Conservation (phyloP, 208 protist genomes). For the Lotmaria passim region DNA sequence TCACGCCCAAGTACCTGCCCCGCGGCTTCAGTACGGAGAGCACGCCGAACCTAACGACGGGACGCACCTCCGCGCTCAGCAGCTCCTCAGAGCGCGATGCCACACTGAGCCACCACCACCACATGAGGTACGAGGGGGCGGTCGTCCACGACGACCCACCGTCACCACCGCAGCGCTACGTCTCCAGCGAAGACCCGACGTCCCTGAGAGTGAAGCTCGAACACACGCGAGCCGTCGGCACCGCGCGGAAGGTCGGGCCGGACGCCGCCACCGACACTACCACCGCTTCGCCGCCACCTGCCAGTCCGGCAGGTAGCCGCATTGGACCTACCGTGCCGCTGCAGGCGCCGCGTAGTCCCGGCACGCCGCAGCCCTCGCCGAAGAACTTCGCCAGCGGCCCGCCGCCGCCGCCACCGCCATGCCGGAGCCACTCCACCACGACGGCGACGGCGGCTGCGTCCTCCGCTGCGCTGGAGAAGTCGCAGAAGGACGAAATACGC, state of each 20-base stretch:
- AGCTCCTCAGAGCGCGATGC: conserved; percentile 23
- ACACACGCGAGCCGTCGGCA: conserved; percentile 11
- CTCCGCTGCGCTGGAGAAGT: not conserved
- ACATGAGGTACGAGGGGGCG: not conserved
- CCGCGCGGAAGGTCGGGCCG: not conserved
- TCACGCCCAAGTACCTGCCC: conserved; percentile 7
- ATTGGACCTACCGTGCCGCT: not conserved
- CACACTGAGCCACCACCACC: not conserved
- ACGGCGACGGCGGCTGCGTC: not conserved
- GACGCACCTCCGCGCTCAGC: conserved; percentile 23
- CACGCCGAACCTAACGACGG: conserved; percentile 23
- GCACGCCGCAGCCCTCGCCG: conserved; percentile 15
- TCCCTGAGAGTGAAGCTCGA: conserved; percentile 9
- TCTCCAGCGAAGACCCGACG: conserved; percentile 3
- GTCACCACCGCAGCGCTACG: conserved; percentile 7
- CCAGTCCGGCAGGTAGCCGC: not conserved
- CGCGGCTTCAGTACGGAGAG: conserved; percentile 20
- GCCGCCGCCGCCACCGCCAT: not conserved
- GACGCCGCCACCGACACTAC: not conserved
- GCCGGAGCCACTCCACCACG: not conserved
- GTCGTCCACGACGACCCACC: not conserved
- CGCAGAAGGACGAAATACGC: not conserved
- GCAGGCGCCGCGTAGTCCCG: conserved; percentile 6
- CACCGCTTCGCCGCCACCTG: not conserved
- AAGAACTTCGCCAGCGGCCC: conserved; percentile 2